Evolutionary conservation across 352 stramenopile genomes (phyloP), one percentile per base, ranked within the genome.

Genomic region (Pythium biforme): DNA sequence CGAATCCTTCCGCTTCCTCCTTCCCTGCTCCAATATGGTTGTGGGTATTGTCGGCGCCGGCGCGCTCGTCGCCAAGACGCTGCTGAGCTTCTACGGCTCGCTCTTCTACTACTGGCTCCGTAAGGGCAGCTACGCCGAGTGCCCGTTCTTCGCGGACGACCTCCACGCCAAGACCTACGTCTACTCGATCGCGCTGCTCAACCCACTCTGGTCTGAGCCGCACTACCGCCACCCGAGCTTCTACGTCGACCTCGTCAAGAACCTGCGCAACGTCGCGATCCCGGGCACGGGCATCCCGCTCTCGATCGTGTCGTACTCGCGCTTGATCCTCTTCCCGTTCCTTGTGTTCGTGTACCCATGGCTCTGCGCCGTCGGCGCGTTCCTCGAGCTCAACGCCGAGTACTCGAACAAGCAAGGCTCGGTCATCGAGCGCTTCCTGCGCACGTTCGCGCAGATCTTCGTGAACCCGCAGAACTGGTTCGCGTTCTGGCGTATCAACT

Each of bases 201-300:
- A 98, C 66, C 89, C 92, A 63, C 76, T 99, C 10, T 99, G 96
- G 87, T 88, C 86, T 65, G 81, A 97, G 72, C 96, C 95, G 45
- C 96, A 99, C 79, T 99, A 99, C 77, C 92, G 97, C 59, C 97
- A 98, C 73, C 76, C 83, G 27, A 97, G 88, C 52, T 99, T 98
- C 76, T 86, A 95, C 55, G 79, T 95, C 47, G 96, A 99, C 72
- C 57, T 98, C 58, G 70, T 97, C 33, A 97, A 98, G 70, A 99
- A 99, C 76, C 79, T 99, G 64, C 86, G 94, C 60, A 99, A 99
- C 72, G 96, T 99, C 26, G 97, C 97, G 23, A 97, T 99, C 70
- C 97, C 97, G 11, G 96, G 97, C 64, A 99, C 95, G 52, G 96
- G 96, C 48, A 71, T 99, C 15, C 92, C 96, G 40, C 79, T 99